Percentiles rank a stretch among this genome's conserved stretches.
Evolutionary conservation across 1,284 basidiomycete species (phyloP).

Genomic region (Cryptococcus maquisensis): DNA sequence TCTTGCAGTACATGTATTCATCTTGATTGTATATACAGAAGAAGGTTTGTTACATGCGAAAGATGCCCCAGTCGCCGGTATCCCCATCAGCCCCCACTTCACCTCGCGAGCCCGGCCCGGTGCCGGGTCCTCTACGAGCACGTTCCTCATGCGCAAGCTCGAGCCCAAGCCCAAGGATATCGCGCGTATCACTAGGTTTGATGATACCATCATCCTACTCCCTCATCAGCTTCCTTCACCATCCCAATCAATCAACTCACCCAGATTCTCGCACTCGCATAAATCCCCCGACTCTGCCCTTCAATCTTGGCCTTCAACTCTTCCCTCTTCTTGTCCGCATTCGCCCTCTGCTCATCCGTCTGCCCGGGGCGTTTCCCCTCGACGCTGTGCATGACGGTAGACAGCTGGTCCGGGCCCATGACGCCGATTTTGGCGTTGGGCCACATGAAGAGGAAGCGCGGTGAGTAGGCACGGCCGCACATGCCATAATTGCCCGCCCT

Average conservation of each 20-base stretch:
- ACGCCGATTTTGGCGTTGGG: constrained; percentile 94
- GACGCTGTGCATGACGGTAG: constrained; percentile 85
- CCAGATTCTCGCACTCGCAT: constrained; percentile 85
- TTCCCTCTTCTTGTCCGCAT: constrained; percentile 27
- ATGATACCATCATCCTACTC: constrained; percentile 81
- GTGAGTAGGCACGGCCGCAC: constrained; percentile 87
- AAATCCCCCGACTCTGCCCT: constrained; percentile 75
- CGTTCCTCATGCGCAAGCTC: constrained; percentile 60
- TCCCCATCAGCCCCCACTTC: constrained; percentile 67
- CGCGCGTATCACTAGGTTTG: constrained; percentile 81
- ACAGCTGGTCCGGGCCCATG: constrained; percentile 90
- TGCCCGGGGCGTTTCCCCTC: constrained; percentile 24
- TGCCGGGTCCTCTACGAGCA: constrained; percentile 37
- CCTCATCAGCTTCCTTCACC: neutral
- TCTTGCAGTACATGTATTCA: neutral
- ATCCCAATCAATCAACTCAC: constrained; percentile 12
- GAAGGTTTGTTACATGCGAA: constrained; percentile 78
- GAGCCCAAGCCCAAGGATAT: constrained; percentile 78
- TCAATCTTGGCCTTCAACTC: constrained; percentile 75
- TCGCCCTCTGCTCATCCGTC: neutral
- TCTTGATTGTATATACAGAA: neutral
- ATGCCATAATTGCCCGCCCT: constrained; percentile 89
- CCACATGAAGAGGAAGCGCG: constrained; percentile 97
- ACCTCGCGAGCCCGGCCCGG: constrained; percentile 36
- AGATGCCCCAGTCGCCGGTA: constrained; percentile 75